Conservation (phyloP, 2,329 filamentous ascomycete species). For the Microdochium trichocladiopsis region DNA sequence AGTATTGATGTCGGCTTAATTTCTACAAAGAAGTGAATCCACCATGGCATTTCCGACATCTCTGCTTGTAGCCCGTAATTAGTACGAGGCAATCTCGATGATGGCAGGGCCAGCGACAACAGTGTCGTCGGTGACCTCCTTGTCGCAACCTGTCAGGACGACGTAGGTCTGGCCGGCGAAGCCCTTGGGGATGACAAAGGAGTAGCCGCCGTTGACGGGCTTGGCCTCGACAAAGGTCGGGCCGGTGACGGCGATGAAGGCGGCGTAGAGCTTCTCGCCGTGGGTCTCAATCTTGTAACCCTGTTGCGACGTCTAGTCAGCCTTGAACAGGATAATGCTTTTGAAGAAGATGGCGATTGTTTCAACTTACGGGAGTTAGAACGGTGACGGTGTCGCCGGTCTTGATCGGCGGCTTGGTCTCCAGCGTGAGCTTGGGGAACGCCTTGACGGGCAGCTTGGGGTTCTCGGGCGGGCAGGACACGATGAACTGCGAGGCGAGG, state of each 20-base stretch:
- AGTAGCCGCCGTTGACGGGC: slow-evolving; percentile 14
- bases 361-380: slow-evolving; percentile 10
- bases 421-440: slow-evolving; percentile 40
- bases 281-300: slow-evolving; percentile 14
- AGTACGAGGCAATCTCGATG: no score
- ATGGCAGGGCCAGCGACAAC: slow-evolving; percentile 28
- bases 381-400: slow-evolving; percentile 11
- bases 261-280: slow-evolving; percentile 20
- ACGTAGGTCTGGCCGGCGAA: slow-evolving; percentile 30
- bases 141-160: slow-evolving; percentile 28
- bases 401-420: slow-evolving; percentile 11
- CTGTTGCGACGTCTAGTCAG: background rate
- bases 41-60: no score
- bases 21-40: no score
- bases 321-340: background rate
- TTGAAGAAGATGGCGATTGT: background rate
- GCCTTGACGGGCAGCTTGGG: slow-evolving; percentile 50
- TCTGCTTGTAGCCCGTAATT: no score
- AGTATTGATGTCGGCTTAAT: no score
- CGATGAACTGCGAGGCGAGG: slow-evolving; percentile 57
- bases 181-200: slow-evolving; percentile 17
- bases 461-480: slow-evolving; percentile 46
- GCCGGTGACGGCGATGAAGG: slow-evolving; percentile 28
- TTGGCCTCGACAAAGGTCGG: slow-evolving; percentile 20
- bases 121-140: slow-evolving; percentile 24